A percentile compares a stretch with the other conserved stretches of the same genome.
These are phyloP conservation scores for Sclerotinia subarctica DNA, from an alignment of 2,329 filamentous ascomycete genomes.

Conservation along the genomic window DNA sequence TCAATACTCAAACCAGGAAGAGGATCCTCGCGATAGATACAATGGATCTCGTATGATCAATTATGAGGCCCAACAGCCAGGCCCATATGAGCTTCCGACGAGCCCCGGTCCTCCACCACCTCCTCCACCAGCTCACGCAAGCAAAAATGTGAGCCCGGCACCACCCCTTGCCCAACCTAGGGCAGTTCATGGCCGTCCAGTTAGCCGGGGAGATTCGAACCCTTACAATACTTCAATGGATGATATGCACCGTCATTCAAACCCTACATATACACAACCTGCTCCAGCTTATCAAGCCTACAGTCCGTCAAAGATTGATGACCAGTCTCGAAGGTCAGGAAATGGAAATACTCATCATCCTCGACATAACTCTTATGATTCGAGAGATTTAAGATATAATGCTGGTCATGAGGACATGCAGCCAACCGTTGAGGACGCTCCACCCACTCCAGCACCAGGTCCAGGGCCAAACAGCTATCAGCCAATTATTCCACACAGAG, in stretches of 20 bases:
- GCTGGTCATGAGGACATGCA: slow-evolving; percentile 45
- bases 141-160: slow-evolving; percentile 30
- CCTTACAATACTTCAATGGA: slow-evolving; percentile 29
- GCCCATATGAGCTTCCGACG: slow-evolving; percentile 33
- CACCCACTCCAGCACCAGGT: slow-evolving; percentile 33
- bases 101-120: slow-evolving; percentile 39
- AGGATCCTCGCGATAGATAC: slow-evolving; percentile 31
- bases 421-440: slow-evolving; percentile 46
- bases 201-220: slow-evolving; percentile 19
- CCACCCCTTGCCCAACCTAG: slow-evolving; percentile 20
- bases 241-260: slow-evolving; percentile 31
- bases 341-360: slow-evolving; percentile 32
- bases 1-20: slow-evolving; percentile 7
- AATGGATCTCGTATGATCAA: slow-evolving; percentile 25
- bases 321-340: slow-evolving; percentile 29
- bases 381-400: slow-evolving; percentile 38
- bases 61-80: slow-evolving; percentile 35
- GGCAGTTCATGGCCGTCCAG: slow-evolving; percentile 12
- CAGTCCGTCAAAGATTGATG: slow-evolving; percentile 30
- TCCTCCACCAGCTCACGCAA: slow-evolving; percentile 38
- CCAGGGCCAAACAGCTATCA: slow-evolving; percentile 18
- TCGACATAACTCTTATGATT: slow-evolving; percentile 38
- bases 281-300: slow-evolving; percentile 34
- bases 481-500: slow-evolving; percentile 25
- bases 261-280: slow-evolving; percentile 31